phyloP scores from a whole-genome alignment of 2,329 filamentous ascomycete species.

The Venturiaceae sp. region DNA sequence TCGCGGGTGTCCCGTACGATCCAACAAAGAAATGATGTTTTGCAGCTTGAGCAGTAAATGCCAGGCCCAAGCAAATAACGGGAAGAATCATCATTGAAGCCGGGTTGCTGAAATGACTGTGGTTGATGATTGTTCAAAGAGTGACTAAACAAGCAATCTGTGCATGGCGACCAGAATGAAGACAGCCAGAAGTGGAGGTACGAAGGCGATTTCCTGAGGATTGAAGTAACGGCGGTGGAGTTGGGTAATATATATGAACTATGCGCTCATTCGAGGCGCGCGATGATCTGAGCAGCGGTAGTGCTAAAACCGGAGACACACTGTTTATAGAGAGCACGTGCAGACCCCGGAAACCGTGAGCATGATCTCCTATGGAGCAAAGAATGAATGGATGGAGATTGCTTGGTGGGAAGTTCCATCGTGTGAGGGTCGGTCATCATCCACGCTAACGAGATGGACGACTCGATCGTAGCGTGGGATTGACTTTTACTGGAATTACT shows the following conservation, averaged over 20 bases:
- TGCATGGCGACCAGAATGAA: neutral
- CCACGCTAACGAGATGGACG: neutral
- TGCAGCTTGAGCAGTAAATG: neutral
- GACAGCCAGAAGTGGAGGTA: neutral
- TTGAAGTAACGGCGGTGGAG: neutral
- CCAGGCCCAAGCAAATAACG: neutral
- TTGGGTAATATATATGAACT: neutral
- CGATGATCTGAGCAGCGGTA: neutral
- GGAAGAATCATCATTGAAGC: neutral
- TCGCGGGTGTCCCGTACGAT: neutral
- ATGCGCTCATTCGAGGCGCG: neutral
- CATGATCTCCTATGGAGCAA: neutral
- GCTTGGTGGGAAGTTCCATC: neutral
- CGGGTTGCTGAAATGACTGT: neutral
- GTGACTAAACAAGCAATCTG: neutral
- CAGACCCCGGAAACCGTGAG: neutral
- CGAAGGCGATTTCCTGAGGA: neutral
- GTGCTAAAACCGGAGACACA: neutral
- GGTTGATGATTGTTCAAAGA: neutral
- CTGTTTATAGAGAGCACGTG: neutral
- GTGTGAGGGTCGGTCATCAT: neutral
- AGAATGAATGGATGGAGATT: neutral
- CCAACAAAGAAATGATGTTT: constrained; percentile 8
- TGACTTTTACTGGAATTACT: neutral
- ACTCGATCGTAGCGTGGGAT: neutral